Base-by-base conservation (phyloP, 2,329 filamentous ascomycete genomes). In the Colletotrichum caudatum region DNA sequence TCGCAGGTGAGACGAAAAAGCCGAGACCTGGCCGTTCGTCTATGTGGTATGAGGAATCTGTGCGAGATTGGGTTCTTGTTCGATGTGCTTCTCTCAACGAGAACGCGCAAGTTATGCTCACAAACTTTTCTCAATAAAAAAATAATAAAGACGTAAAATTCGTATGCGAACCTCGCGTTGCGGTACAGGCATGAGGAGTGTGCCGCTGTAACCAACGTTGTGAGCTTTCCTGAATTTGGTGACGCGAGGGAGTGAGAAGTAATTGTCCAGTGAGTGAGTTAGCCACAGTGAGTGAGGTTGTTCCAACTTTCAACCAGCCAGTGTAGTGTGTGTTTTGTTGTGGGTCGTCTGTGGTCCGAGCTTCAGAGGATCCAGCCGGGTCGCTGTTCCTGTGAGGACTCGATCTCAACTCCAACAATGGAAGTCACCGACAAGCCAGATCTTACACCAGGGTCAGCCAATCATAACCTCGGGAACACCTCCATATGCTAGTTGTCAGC, bases 281-380 rank as follows among this genome's bases (percentile, higher is more conserved):
- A 29, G 20, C 60, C 60, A 39, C 8, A 57, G 33, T 23, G 53
- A 56, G 48, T 23, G 53, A 56, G 48, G 33, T 62, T 9, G 46
- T 8, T 20, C 46, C 46, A 26, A 39, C 46, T 9, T 14, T 16
- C 46, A 37, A 39, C 60, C 60, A 23, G 37, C 23, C 60, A 29
- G 48, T 26, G n/a, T 11, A 41, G 46, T 26, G 33, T 12, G 12
- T 12, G 37, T 37, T n/a, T 12, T 33, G 58, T 20, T 48, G 59
- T 41, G 60, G 60, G 46, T 37, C 46, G 14, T 29, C 0, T 3
- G 37, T 53, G 60, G 60, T 51, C 60, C 46, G 11, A 63, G 60
- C 60, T 63, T 50, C 23, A n/a, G 20, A 50, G 20, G 35, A 46
- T 39, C 59, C 59, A 62, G n/a, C 46, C 59, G n/a, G n/a, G 20